Base-by-base conservation (phyloP, 2,329 filamentous ascomycete genomes). In the Hypoxylon sp. region DNA sequence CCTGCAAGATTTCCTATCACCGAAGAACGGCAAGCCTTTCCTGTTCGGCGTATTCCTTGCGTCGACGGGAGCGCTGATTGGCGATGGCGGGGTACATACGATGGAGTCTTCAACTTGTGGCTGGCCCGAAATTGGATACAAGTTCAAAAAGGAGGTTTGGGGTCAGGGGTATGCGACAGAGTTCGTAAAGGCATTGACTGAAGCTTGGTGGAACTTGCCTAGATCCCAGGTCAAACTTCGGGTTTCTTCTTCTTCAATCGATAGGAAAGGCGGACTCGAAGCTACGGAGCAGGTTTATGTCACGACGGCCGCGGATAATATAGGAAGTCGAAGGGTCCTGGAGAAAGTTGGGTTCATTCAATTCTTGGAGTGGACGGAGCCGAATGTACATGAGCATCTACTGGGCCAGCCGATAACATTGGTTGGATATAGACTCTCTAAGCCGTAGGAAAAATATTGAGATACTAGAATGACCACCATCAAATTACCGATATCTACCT, bases 51-150 rank as follows among this genome's bases (percentile, higher is more conserved):
- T 72, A 2, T 77, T 77, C 52, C 56, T 75, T 3, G 64, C 67
- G 9, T 68, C 61, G 0, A 75, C 73, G 1, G 75, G 73, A 2
- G 74, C 75, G 60, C 60, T 77, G 5, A 72, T 78, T 9, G 76
- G 76, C 25, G 76, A 78, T 58, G 73, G 72, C 43, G 76, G 76
- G 5, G 62, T 77, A 13, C 71, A 75, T 48, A 69, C 61, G 1
- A 14, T 74, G 3, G 51, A 43, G n/a, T 70, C 67, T 11, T 41
- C 38, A 17, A 43, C 30, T 11, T 56, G 56, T n/a, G 72, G 74
- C 5, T 75, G 74, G 75, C 75, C 74, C 1, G 72, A 72, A 48
- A 57, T 76, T 17, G 74, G 72, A 23, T 75, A 75, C 45, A 74
- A 74, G 52, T 60, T 76, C 19, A 59, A 43, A 34, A 65, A 65